Percentiles rank a stretch among this genome's conserved stretches.
Evolutionary conservation across 352 stramenopile genomes (phyloP).

Genomic region (Phytopythium mirpurense): DNA sequence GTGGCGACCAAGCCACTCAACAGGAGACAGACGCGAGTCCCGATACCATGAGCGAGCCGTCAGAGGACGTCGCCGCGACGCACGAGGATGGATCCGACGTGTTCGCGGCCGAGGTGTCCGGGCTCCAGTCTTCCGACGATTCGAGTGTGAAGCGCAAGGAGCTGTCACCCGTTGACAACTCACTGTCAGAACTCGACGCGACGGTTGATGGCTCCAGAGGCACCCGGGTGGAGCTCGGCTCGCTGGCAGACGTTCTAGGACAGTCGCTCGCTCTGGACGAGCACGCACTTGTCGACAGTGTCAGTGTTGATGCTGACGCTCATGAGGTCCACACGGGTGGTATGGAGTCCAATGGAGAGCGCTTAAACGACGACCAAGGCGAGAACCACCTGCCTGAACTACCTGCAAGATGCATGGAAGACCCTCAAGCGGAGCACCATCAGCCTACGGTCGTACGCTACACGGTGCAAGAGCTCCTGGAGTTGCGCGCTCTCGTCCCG

Average conservation of each 20-base stretch:
- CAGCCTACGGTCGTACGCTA: not conserved
- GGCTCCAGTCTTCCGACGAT: not conserved
- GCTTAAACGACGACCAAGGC: not conserved
- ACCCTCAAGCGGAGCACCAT: not conserved
- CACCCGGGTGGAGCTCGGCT: not conserved
- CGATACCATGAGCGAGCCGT: not conserved
- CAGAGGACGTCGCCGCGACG: not conserved
- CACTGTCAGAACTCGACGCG: not conserved
- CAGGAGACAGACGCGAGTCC: no score
- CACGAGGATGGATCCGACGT: not conserved
- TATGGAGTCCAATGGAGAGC: no score
- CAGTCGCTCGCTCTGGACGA: not conserved
- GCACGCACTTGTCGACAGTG: no score
- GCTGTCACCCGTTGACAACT: not conserved
- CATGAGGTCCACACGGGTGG: no score
- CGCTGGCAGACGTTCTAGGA: not conserved
- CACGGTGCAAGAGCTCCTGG: constrained; percentile 2
- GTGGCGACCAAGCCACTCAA: not conserved
- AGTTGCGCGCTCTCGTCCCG: not conserved
- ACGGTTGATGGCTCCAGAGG: not conserved
- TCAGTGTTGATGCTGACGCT: not conserved
- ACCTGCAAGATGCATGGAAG: not conserved
- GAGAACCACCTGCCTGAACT: not conserved
- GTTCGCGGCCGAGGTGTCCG: not conserved
- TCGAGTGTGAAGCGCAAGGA: not conserved